These are phyloP conservation scores for barley (Hordeum vulgare) DNA, from an alignment of 176 grass and related monocot species.

Conservation along the genomic window DNA sequence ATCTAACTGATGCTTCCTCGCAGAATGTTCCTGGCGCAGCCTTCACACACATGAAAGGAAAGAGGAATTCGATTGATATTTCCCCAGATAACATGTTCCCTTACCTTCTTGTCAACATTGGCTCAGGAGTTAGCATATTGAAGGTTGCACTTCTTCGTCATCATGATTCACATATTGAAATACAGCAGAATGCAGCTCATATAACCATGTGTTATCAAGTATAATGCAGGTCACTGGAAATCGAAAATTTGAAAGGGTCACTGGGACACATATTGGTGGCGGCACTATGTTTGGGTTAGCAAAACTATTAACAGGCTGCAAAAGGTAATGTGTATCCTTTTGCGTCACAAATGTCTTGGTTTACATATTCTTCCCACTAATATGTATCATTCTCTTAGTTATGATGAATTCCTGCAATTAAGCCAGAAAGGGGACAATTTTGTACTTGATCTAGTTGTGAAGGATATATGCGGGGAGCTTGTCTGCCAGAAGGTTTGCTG, in stretches of 20 bases:
- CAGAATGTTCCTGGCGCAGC: conserved; percentile 83
- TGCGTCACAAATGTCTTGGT: not conserved
- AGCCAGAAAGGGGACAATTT: conserved; percentile 97
- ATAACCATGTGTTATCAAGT: conserved; percentile 35
- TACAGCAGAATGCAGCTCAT: conserved; percentile 20
- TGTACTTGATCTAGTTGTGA: conserved; percentile 94
- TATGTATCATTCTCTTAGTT: conserved; percentile 54
- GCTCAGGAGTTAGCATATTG: conserved; percentile 86
- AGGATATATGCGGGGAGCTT: conserved; percentile 96
- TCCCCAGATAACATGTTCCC: conserved; percentile 72
- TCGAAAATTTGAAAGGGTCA: conserved; percentile 86
- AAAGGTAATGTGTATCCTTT: conserved; percentile 45
- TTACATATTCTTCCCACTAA: conserved; percentile 32
- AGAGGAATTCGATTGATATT: conserved; percentile 53
- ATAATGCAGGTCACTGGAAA: conserved; percentile 78
- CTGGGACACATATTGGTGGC: conserved; percentile 89
- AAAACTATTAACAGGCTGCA: conserved; percentile 95
- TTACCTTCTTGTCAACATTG: conserved; percentile 96
- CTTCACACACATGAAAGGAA: conserved; percentile 89
- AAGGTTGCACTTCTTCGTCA: conserved; percentile 60
- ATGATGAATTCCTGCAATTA: conserved; percentile 94
- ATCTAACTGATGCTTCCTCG: conserved; percentile 25
- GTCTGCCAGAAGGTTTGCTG: conserved; percentile 79
- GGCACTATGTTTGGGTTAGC: conserved; percentile 96
- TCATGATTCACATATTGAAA: conserved; percentile 5